Percentiles rank a stretch among this genome's conserved stretches.
Conservation (phyloP, 2,329 filamentous ascomycete species). For the Pseudogymnoascus pannorum region DNA sequence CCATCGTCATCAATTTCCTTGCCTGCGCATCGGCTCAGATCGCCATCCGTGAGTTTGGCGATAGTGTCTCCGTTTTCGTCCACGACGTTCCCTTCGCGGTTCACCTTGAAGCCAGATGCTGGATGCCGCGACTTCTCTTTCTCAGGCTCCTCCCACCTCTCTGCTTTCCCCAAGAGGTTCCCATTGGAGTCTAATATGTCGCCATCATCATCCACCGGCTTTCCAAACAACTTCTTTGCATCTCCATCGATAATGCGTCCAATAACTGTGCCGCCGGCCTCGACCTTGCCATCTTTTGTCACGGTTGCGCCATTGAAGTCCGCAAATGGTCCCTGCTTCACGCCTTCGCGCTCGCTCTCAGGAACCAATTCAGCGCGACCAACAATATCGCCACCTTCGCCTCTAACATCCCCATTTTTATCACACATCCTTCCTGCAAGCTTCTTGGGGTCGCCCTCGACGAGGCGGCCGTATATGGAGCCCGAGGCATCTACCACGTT, state of each 20-base stretch:
- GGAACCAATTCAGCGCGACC: slow-evolving; percentile 62
- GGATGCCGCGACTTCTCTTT: slow-evolving; percentile 46
- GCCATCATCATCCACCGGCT: slow-evolving; percentile 71
- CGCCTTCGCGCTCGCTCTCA: slow-evolving; percentile 55
- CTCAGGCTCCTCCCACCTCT: slow-evolving; percentile 45
- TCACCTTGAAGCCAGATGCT: slow-evolving; percentile 47
- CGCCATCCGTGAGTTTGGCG: slow-evolving; percentile 62
- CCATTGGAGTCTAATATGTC: slow-evolving; percentile 74
- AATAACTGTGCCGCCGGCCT: slow-evolving; percentile 60
- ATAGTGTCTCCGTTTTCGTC: slow-evolving; percentile 54
- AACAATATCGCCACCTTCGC: slow-evolving; percentile 64
- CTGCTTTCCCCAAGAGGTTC: slow-evolving; percentile 49
- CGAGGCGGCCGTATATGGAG: slow-evolving; percentile 53
- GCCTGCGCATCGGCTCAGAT: slow-evolving; percentile 55
- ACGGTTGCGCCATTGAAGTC: slow-evolving; percentile 59
- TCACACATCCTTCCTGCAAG: slow-evolving; percentile 64
- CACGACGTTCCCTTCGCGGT: slow-evolving; percentile 51
- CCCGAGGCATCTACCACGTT: slow-evolving; percentile 50
- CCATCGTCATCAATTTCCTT: slow-evolving; percentile 65
- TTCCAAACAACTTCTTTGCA: slow-evolving; percentile 62
- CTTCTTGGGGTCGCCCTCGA: slow-evolving; percentile 58
- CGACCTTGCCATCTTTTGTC: slow-evolving; percentile 61
- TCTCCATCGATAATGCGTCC: slow-evolving; percentile 67
- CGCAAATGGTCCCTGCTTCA: slow-evolving; percentile 61
- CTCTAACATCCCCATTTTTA: slow-evolving; percentile 63